Evolutionary conservation across 768 basidiomycete genomes (phyloP), one percentile per base, ranked within the genome.

Genomic region (Suillus bovinus): DNA sequence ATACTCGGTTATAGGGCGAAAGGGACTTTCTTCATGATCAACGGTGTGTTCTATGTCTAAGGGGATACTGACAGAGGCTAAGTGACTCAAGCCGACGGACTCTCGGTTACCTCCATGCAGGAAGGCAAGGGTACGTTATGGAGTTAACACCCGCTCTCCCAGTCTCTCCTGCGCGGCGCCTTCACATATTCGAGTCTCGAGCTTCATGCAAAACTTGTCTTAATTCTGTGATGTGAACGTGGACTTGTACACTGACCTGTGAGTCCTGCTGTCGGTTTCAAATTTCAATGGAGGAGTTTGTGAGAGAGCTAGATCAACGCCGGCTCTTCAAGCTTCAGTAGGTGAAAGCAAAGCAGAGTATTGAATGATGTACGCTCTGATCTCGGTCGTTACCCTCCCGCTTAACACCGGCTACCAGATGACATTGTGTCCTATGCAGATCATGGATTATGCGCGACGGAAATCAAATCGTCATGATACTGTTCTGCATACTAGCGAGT

Each of bases 401-500:
- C 22, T 34, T 55, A 2, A 55, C 54, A 24, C 8, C 16, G 24
- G 11, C 24, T 2, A 55, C 24, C 9, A 38, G 54, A 38, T 4
- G 16, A 27, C 22, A 16, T 38, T 1, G 14, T n/a, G 11, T 33
- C 6, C 22, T 54, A 24, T 14, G 22, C 22, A 27, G 34, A 55
- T 14, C 36, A 38, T 55, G 9, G 24, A 24, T 10, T 82, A 42
- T 73, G 80, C n/a, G 65, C 78, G 36, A 78, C 71, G 4, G 71
- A 78, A n/a, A 63, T 80, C 84, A 7, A 73, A 73, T 22, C 67
- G 86, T 11, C 86, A 86, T 67, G 85, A 86, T 63, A 68, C 71
- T 27, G 82, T 84, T n/a, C n/a, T 50, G 76, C 85, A 70, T 81
- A 82, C 66, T 79, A 82, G 76, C 77, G 2, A 79, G 83, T 39